These are phyloP conservation scores for Kodamaea ohmeri DNA, from an alignment of 1,139 yeast species.

Conservation along the genomic window DNA sequence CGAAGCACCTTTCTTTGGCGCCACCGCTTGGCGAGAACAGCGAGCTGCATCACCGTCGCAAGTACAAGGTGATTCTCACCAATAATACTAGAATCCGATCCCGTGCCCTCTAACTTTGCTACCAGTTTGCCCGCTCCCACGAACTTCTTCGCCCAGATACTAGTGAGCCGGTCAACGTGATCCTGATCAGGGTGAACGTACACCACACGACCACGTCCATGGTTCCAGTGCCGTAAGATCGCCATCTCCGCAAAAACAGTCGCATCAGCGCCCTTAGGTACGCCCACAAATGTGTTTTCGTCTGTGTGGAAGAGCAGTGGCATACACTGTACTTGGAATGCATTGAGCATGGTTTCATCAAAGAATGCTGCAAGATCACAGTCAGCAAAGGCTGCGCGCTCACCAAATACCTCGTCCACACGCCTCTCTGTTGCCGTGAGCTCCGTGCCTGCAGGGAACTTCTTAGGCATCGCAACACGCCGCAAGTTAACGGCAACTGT, in stretches of 20 bases:
- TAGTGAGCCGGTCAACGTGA: constrained; percentile 44
- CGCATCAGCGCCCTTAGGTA: constrained; percentile 76
- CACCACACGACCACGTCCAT: constrained; percentile 55
- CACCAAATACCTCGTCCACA: constrained; percentile 32
- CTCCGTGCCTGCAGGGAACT: constrained; percentile 62
- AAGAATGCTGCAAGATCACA: constrained; percentile 41
- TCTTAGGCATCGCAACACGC: constrained; percentile 60
- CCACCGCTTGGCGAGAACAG: constrained; percentile 75
- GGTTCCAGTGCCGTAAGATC: constrained; percentile 65
- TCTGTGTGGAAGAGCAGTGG: constrained; percentile 56
- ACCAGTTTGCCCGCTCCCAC: constrained; percentile 44
- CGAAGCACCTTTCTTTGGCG: constrained; percentile 69
- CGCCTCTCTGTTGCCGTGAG: not conserved
- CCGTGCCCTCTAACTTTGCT: constrained; percentile 61
- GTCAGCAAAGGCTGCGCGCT: constrained; percentile 48
- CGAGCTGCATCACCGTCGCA: constrained; percentile 79
- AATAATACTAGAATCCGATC: constrained; percentile 50
- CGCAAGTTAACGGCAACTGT: constrained; percentile 60
- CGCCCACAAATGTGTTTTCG: constrained; percentile 63
- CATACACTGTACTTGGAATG: constrained; percentile 70
- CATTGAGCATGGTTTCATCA: constrained; percentile 55
- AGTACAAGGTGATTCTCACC: constrained; percentile 64
- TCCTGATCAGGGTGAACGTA: constrained; percentile 65
- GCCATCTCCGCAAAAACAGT: constrained; percentile 73
- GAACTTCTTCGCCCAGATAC: constrained; percentile 54